Percentiles rank a stretch among this genome's conserved stretches.
These are phyloP conservation scores for Prosopis cineraria DNA, from an alignment of 306 rosid species.

Conservation along the genomic window DNA sequence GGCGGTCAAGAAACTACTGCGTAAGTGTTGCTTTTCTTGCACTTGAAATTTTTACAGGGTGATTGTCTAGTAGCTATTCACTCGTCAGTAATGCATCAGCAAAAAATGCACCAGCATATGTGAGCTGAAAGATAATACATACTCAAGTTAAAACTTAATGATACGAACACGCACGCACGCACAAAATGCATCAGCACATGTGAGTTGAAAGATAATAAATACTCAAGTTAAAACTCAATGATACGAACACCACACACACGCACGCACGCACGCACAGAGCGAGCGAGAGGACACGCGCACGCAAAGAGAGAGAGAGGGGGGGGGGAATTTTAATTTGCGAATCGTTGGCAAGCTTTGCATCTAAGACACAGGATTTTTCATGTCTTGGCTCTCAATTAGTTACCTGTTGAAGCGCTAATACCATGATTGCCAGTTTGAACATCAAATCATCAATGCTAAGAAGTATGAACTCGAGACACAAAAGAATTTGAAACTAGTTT, in stretches of 20 bases:
- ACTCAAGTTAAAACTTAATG: neutral
- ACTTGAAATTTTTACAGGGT: neutral
- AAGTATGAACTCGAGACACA: neutral
- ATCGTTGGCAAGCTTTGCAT: neutral
- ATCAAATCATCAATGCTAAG: neutral
- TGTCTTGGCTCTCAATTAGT: neutral
- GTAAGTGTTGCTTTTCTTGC: constrained; percentile 43
- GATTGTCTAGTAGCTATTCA: neutral
- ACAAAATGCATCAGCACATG: no score
- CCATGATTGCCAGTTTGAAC: neutral
- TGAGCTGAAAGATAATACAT: neutral
- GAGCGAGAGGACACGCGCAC: no score
- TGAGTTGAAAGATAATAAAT: neutral
- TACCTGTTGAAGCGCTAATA: neutral
- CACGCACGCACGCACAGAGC: no score
- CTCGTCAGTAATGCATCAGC: neutral
- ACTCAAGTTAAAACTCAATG: neutral
- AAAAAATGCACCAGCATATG: neutral
- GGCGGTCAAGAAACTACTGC: constrained; percentile 99
- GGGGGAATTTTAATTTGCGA: neutral
- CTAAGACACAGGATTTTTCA: neutral
- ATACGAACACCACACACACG: no score
- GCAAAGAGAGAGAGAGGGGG: neutral
- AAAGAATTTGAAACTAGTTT: neutral
- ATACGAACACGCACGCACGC: no score